Conservation (phyloP, 768 basidiomycete genomes). For the Tulasnella sp. region DNA sequence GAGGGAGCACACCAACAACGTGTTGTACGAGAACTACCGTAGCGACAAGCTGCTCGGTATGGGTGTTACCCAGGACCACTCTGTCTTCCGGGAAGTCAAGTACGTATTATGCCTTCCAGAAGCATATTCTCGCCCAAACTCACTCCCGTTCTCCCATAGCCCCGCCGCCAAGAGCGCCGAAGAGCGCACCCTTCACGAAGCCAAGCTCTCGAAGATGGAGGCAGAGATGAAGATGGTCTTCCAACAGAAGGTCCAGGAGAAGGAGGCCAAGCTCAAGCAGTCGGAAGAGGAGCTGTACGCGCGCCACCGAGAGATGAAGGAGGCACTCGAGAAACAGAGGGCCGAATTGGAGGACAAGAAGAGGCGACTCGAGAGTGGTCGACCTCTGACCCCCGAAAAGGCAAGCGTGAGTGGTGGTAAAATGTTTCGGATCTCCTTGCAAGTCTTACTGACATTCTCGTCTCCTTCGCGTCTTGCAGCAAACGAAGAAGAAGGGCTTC, state of each 20-base stretch:
- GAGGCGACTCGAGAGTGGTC: constrained; percentile 86
- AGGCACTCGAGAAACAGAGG: constrained; percentile 94
- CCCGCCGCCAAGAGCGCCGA: constrained; percentile 94
- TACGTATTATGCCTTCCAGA: constrained; percentile 38
- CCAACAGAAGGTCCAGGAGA: constrained; percentile 99
- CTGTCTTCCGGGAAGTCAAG: constrained; percentile 99
- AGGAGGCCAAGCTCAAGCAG: constrained; percentile 98
- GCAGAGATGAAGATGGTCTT: constrained; percentile 99
- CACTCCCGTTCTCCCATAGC: constrained; percentile 37
- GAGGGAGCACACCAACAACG: constrained; percentile 91
- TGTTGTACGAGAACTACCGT: constrained; percentile 97
- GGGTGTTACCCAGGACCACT: constrained; percentile 96
- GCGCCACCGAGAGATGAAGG: constrained; percentile 99
- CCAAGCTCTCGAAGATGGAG: constrained; percentile 98
- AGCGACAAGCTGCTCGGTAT: constrained; percentile 92
- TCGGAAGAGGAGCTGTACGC: constrained; percentile 98
- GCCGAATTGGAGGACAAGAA: constrained; percentile 96
- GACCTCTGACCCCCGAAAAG: constrained; percentile 94
- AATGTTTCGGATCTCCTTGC: neutral
- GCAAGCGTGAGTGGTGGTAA: constrained; percentile 47
- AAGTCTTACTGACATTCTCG: neutral
- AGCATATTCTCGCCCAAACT: neutral
- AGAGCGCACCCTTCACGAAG: constrained; percentile 92
- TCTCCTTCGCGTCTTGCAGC: constrained; percentile 31
- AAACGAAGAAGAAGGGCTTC: constrained; percentile 67